Evolutionary conservation across 2,329 filamentous ascomycete species (phyloP).

Genomic region (Fusarium sp.): DNA sequence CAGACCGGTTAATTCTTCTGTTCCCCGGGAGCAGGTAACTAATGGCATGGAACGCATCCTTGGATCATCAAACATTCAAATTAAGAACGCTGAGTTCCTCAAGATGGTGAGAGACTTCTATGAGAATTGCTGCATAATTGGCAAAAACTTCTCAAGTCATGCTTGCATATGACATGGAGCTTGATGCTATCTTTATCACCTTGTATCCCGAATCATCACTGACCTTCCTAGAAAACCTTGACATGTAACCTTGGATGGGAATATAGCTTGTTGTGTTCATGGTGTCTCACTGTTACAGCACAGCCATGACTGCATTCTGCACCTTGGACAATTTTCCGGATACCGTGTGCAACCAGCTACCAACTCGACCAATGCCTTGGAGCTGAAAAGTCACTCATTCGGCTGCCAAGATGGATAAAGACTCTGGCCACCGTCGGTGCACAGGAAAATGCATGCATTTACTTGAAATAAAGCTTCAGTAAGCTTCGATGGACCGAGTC

Average conservation of each 20-base stretch:
- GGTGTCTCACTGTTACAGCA: conserved; percentile 16
- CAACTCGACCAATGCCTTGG: neutral
- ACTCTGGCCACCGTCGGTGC: neutral
- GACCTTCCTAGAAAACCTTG: neutral
- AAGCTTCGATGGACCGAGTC: neutral
- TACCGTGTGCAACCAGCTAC: conserved; percentile 1
- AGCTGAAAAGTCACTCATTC: conserved; percentile 20
- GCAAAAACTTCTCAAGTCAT: neutral
- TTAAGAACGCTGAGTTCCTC: neutral
- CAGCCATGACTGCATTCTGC: conserved; percentile 4
- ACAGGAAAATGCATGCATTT: conserved; percentile 1
- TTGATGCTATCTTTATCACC: conserved; percentile 27
- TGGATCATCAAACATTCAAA: neutral
- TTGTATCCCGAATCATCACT: conserved; percentile 1
- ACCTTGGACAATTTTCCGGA: conserved; percentile 5
- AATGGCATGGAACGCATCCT: too few species aligned
- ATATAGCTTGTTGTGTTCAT: conserved; percentile 2
- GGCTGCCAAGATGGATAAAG: conserved; percentile 7
- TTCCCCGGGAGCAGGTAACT: too few species aligned
- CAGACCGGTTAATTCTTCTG: too few species aligned
- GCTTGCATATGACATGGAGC: neutral
- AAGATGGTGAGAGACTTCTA: neutral
- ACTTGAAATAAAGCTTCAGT: neutral
- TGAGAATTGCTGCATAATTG: neutral
- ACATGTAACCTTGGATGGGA: neutral